These are phyloP conservation scores for Rosa chinensis DNA, from an alignment of 306 rosid species.

Conservation along the genomic window DNA sequence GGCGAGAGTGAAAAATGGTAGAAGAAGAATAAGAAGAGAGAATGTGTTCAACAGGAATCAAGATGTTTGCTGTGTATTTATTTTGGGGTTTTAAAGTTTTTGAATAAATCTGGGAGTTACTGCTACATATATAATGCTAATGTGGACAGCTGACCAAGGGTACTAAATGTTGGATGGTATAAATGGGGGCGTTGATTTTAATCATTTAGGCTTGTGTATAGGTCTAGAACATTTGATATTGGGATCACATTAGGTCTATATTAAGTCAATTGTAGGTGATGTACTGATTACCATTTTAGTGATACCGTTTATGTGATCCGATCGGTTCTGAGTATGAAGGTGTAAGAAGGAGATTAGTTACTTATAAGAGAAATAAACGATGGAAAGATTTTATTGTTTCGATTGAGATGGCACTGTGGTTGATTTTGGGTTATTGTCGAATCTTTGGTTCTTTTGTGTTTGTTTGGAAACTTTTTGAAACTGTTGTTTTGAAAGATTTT, in stretches of 20 bases:
- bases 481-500: not conserved
- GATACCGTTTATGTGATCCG: too few species aligned
- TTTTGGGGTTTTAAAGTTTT: constrained; percentile 28
- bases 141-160: constrained; percentile 31
- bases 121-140: constrained; percentile 1
- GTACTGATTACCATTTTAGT: too few species aligned
- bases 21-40: not conserved
- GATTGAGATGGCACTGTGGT: not conserved
- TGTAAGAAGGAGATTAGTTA: not conserved
- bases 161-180: constrained; percentile 39
- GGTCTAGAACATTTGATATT: not conserved
- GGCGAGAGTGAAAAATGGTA: not conserved
- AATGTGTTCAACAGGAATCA: not conserved
- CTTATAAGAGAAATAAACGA: too few species aligned
- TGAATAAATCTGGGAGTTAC: constrained; percentile 16
- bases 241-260: not conserved
- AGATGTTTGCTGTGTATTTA: not conserved
- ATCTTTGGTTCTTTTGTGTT: too few species aligned
- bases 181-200: constrained; percentile 35
- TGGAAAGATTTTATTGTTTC: too few species aligned
- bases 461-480: too few species aligned
- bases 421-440: too few species aligned
- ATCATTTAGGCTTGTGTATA: not conserved
- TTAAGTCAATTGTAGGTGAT: not conserved
- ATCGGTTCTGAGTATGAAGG: too few species aligned